Percentiles rank a stretch among this genome's conserved stretches.
Evolutionary conservation across 2,329 filamentous ascomycete species (phyloP).

Genomic region (Exophiala viscosa): DNA sequence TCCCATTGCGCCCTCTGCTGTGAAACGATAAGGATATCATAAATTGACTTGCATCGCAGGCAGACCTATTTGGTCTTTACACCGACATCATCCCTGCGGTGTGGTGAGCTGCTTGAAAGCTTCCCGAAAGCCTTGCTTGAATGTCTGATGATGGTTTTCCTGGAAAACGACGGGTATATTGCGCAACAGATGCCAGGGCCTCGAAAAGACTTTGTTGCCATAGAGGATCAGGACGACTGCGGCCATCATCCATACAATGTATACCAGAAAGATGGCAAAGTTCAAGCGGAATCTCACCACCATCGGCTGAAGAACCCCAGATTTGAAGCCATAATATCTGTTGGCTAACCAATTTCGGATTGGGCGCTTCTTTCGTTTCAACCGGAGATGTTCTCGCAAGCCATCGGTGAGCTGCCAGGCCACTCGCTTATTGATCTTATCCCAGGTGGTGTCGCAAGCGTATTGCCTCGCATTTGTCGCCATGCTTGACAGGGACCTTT

Average conservation of each 20-base stretch:
- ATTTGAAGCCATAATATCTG: conserved; percentile 21
- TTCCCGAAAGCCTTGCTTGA: conserved; percentile 11
- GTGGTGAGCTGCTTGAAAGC: conserved; percentile 4
- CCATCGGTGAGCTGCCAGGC: conserved; percentile 59
- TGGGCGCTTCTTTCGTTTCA: conserved; percentile 11
- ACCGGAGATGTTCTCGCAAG: conserved; percentile 34
- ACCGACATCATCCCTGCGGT: neutral
- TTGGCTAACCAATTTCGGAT: conserved; percentile 28
- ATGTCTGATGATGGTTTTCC: conserved; percentile 3
- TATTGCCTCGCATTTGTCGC: conserved; percentile 49
- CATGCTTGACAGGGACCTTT: conserved; percentile 45
- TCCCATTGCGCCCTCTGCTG: too few species aligned
- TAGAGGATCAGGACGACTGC: conserved; percentile 38
- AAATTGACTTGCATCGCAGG: too few species aligned
- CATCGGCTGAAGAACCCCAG: conserved; percentile 18
- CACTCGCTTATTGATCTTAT: conserved; percentile 67
- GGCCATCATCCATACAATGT: conserved; percentile 37
- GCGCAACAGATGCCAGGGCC: conserved; percentile 1
- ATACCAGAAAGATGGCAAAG: conserved; percentile 34
- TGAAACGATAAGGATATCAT: too few species aligned
- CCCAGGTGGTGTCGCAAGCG: conserved; percentile 65
- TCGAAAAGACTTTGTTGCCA: conserved; percentile 27
- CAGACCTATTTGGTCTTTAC: too few species aligned
- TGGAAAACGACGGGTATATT: conserved; percentile 9
- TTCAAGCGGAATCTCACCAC: conserved; percentile 31